phyloP scores from a whole-genome alignment of 805 yeast species.

The Saccharomycopsis sp. region DNA sequence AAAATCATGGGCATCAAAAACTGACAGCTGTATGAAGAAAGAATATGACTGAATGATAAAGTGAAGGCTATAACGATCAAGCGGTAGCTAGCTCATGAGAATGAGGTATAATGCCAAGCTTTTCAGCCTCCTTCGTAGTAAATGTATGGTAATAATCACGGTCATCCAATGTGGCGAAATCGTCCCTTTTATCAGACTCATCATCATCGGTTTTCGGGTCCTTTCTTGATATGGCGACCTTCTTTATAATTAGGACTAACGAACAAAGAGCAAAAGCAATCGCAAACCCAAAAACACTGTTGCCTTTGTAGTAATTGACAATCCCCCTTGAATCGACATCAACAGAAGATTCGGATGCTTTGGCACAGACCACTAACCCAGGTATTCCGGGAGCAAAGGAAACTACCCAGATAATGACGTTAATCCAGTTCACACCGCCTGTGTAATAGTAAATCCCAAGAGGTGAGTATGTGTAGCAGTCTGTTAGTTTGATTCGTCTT shows the following conservation, averaged over 20 bases:
- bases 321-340: constrained; percentile 30
- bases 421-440: constrained; percentile 39
- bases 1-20: too few species aligned
- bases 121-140: constrained; percentile 31
- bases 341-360: constrained; percentile 22
- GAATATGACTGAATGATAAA: too few species aligned
- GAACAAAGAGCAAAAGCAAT: constrained; percentile 35
- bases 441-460: constrained; percentile 34
- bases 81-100: background rate
- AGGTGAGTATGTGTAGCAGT: constrained; percentile 31
- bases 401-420: constrained; percentile 32
- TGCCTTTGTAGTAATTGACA: constrained; percentile 37
- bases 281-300: constrained; percentile 36
- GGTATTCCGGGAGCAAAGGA: constrained; percentile 45
- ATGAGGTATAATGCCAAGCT: constrained; percentile 28
- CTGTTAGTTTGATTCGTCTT: constrained; percentile 33
- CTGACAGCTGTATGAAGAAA: too few species aligned
- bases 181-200: background rate
- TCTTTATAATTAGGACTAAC: constrained; percentile 23
- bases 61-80: background rate
- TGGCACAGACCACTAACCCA: constrained; percentile 36
- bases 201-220: constrained; percentile 25
- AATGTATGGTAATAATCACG: constrained; percentile 36
- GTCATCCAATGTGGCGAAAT: constrained; percentile 28
- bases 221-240: constrained; percentile 28